These are phyloP conservation scores for Aspergillus fructus DNA, from an alignment of 2,329 filamentous ascomycete species.

Conservation along the genomic window DNA sequence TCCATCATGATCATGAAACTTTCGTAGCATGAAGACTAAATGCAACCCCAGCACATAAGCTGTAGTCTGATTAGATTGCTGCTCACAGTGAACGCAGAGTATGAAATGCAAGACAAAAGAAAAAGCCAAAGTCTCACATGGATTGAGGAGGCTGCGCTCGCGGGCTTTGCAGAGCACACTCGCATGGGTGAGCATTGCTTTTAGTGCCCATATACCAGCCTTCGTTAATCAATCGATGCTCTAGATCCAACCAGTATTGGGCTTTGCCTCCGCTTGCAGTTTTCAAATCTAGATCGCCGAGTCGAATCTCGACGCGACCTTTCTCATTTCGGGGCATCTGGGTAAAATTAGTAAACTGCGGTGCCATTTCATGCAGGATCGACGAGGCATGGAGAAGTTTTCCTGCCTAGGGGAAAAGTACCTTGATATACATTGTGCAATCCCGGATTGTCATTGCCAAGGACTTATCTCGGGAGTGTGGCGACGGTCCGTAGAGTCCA, in stretches of 20 bases:
- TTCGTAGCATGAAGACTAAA: slow-evolving; percentile 16
- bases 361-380: not conserved
- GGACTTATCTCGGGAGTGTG: slow-evolving; percentile 51
- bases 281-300: slow-evolving; percentile 79
- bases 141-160: slow-evolving; percentile 17
- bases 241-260: slow-evolving; percentile 66
- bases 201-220: slow-evolving; percentile 64
- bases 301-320: slow-evolving; percentile 47
- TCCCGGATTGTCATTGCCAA: slow-evolving; percentile 79
- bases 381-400: not conserved
- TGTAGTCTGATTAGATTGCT: slow-evolving; percentile 14
- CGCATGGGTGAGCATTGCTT: slow-evolving; percentile 25
- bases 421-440: slow-evolving; percentile 71
- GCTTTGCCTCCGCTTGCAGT: slow-evolving; percentile 63
- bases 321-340: slow-evolving; percentile 37
- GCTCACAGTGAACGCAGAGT: not conserved
- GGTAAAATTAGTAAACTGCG: not conserved
- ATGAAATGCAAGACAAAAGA: slow-evolving; percentile 1
- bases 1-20: slow-evolving; percentile 11
- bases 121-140: slow-evolving; percentile 16
- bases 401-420: slow-evolving; percentile 33
- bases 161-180: slow-evolving; percentile 33
- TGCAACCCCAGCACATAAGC: slow-evolving; percentile 14
- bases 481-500: slow-evolving; percentile 35
- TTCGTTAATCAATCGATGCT: slow-evolving; percentile 61